A percentile compares a stretch with the other conserved stretches of the same genome.
phyloP scores from a whole-genome alignment of 2,329 filamentous ascomycete genomes.

The Penicillium sp. region DNA sequence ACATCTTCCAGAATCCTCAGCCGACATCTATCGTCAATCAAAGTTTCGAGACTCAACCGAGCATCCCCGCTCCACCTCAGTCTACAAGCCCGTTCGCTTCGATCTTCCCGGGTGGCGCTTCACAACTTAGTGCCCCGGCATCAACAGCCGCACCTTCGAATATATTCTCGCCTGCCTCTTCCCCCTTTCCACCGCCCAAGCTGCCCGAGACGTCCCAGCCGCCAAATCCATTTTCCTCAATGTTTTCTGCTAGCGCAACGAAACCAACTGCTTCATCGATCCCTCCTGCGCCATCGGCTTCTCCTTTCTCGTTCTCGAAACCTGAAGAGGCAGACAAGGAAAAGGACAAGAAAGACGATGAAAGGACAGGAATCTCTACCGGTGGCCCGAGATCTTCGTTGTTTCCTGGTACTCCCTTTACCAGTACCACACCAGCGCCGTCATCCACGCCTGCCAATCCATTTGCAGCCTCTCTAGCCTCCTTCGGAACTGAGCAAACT shows the following conservation, averaged over 20 bases:
- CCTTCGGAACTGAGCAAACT: neutral
- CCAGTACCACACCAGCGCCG: neutral
- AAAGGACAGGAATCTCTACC: too few relatives aligned
- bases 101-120: too few relatives aligned
- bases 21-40: slow-evolving; percentile 1
- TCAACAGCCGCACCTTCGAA: neutral
- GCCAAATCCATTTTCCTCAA: slow-evolving; percentile 17
- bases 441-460: slow-evolving; percentile 1
- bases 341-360: too few relatives aligned
- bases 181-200: neutral
- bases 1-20: slow-evolving; percentile 7
- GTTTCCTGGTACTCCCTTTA: too few relatives aligned
- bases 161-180: neutral
- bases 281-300: neutral
- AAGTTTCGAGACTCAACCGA: neutral
- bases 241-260: slow-evolving; percentile 4
- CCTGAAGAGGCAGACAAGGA: neutral
- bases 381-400: too few relatives aligned
- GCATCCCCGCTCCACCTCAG: neutral
- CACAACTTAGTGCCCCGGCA: too few relatives aligned
- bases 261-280: too few relatives aligned
- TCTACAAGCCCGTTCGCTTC: slow-evolving; percentile 6
- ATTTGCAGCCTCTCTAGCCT: slow-evolving; percentile 5
- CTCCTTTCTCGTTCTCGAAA: slow-evolving; percentile 5
- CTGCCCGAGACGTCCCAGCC: slow-evolving; percentile 3